Conservation (phyloP, 225 moss, liverwort and hornwort species). For the Pseudisothecium myosuroides region DNA sequence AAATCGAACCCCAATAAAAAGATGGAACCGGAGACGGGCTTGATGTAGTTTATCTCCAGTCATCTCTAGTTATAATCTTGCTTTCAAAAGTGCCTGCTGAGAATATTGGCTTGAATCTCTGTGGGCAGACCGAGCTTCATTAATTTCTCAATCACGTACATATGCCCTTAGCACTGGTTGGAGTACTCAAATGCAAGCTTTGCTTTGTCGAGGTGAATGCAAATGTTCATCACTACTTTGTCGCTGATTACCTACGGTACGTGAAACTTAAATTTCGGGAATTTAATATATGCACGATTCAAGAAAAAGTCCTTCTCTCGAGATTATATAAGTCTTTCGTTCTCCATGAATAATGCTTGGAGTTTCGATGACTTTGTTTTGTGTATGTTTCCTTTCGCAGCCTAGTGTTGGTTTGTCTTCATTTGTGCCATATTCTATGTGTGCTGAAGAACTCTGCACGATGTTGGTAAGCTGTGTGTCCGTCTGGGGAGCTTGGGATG, state of each 20-base stretch:
- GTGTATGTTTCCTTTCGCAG: not conserved
- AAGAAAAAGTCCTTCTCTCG: not conserved
- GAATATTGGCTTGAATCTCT: not conserved
- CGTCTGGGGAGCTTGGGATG: not conserved
- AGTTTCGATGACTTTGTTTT: not conserved
- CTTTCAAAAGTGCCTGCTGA: not conserved
- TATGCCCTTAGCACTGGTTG: not conserved
- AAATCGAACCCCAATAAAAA: not conserved
- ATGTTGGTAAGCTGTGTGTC: not conserved
- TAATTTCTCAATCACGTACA: not conserved
- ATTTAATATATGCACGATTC: not conserved
- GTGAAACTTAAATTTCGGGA: not conserved
- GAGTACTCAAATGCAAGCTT: not conserved
- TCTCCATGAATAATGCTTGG: not conserved
- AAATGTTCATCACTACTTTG: not conserved
- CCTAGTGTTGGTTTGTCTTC: not conserved
- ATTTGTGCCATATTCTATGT: not conserved
- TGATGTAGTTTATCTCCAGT: not conserved
- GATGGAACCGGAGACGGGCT: not conserved
- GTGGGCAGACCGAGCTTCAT: not conserved
- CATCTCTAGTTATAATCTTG: not conserved
- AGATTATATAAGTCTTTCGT: not conserved
- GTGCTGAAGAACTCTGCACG: not conserved
- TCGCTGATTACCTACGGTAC: not conserved
- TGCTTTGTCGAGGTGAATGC: not conserved